These are phyloP conservation scores for bread wheat (Triticum aestivum) DNA, from an alignment of 176 grass and related monocot species.

Conservation along the genomic window IWGSC_CS_RefSeq_v2.1 NC_057800.1:685260801-685261300, in stretches of 20 bases:
- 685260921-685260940: conserved; percentile 18
- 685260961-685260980: conserved; percentile 31
- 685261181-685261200: conserved; percentile 28
- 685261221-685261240: neutral
- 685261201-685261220: conserved; percentile 30
- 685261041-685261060: conserved; percentile 43
- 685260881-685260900: neutral
- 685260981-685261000: conserved; percentile 71
- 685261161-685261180: conserved; percentile 21
- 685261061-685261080: conserved; percentile 45
- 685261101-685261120: conserved; percentile 80
- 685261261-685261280: neutral
- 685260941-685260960: neutral
- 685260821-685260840: conserved; percentile 78
- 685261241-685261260: conserved; percentile 3
- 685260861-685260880: conserved; percentile 59
- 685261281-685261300: neutral
- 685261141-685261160: conserved; percentile 45
- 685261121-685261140: conserved; percentile 78
- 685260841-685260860: conserved; percentile 71
- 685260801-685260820: conserved; percentile 61
- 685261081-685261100: conserved; percentile 71
- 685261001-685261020: conserved; percentile 76
- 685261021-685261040: conserved; percentile 41
- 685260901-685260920: conserved; percentile 11